Evolutionary conservation across 306 rosid species (phyloP).

Genomic region (Quercus bicolor): DNA sequence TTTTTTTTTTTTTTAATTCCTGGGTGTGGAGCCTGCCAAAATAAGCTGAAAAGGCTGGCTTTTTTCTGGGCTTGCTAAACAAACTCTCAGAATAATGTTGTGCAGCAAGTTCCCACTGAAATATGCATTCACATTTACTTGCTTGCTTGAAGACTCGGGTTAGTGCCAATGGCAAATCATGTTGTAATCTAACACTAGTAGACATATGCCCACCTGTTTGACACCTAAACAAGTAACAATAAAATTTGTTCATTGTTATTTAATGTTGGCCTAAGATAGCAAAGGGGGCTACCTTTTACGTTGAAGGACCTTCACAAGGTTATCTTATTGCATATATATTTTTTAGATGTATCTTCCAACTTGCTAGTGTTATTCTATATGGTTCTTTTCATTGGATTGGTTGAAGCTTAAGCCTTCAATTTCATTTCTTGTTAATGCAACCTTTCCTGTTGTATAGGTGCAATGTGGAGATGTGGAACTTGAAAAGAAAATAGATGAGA

Average conservation of each 20-base stretch:
- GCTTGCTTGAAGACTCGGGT: not conserved
- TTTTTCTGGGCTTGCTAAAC: too few species aligned
- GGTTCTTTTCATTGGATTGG: not conserved
- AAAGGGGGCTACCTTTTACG: not conserved
- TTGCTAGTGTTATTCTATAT: not conserved
- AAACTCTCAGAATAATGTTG: not conserved
- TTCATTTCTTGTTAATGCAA: not conserved
- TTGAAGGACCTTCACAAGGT: too few species aligned
- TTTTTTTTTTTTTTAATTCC: not conserved
- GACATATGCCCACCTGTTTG: not conserved
- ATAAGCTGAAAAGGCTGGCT: too few species aligned
- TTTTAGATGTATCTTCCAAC: not conserved
- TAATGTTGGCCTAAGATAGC: not conserved
- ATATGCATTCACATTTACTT: not conserved
- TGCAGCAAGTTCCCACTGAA: not conserved
- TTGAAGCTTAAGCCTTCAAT: not conserved
- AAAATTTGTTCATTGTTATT: not conserved
- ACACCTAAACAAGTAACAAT: not conserved
- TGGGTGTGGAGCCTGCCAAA: too few species aligned
- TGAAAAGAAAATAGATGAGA: constrained; percentile 91
- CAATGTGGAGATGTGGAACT: constrained; percentile 92
- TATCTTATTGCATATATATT: not conserved
- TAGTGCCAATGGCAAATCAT: not conserved
- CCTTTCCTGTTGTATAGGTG: constrained; percentile 47
- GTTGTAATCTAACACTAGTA: not conserved